phyloP scores from a whole-genome alignment of 176 grass and related monocot species.

The Dendrocalamus sinicus region DNA sequence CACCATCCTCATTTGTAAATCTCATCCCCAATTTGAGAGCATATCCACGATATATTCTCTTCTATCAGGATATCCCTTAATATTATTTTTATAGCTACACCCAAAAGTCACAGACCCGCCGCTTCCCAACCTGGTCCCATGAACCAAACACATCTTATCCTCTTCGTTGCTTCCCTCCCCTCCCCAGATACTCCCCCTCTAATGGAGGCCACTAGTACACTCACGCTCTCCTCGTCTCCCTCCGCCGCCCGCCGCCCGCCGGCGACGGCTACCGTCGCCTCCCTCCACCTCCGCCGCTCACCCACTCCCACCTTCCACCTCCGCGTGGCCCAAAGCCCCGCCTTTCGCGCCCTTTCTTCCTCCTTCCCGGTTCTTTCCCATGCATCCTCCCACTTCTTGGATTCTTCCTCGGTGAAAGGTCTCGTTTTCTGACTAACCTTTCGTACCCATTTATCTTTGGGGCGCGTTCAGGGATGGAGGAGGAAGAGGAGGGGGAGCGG shows the following conservation, averaged over 20 bases:
- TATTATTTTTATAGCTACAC: no score
- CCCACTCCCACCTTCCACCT: background rate
- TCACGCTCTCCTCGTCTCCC: constrained; percentile 45
- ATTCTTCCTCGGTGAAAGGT: background rate
- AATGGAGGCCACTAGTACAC: constrained; percentile 46
- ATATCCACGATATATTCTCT: no score
- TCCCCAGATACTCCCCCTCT: constrained; percentile 35
- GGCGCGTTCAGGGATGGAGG: constrained; percentile 5
- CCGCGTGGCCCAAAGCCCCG: background rate
- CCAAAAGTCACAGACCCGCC: no score
- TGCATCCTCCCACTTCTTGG: background rate
- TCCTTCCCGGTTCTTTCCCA: constrained; percentile 12
- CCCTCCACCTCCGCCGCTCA: constrained; percentile 1
- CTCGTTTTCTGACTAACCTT: background rate
- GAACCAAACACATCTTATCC: no score
- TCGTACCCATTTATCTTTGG: background rate
- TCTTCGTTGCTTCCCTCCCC: constrained; percentile 10
- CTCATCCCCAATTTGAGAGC: no score
- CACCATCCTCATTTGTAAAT: no score
- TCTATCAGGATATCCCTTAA: no score
- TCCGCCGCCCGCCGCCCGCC: constrained; percentile 23
- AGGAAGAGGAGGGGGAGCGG: constrained; percentile 42
- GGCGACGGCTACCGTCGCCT: background rate
- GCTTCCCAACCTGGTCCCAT: no score
- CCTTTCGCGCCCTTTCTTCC: constrained; percentile 10